phyloP scores from a whole-genome alignment of 257 asterid species.

The Solanum bulbocastanum region DNA sequence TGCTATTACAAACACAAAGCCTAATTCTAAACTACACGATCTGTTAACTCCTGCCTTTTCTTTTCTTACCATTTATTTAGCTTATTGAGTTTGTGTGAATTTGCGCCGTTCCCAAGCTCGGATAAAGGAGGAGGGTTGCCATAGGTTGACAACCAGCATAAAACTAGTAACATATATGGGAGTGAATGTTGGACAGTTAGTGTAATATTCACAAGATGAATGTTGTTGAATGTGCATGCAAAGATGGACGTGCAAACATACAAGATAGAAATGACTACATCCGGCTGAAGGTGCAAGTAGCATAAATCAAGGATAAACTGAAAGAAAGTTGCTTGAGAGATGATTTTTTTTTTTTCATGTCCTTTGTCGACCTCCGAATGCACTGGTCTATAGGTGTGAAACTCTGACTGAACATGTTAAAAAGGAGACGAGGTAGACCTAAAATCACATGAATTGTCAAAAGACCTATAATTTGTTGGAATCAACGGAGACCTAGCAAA shows the following conservation, averaged over 20 bases:
- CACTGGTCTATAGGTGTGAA: not conserved
- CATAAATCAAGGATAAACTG: not conserved
- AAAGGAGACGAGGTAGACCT: not conserved
- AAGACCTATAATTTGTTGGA: not conserved
- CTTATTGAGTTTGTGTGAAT: not conserved
- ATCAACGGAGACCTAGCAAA: not conserved
- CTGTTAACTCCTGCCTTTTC: not conserved
- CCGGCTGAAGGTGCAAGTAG: not conserved
- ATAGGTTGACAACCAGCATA: not conserved
- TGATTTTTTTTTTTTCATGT: not conserved
- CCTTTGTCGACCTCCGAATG: not conserved
- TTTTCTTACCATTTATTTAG: not conserved
- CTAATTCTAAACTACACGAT: not conserved
- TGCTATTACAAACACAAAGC: not conserved
- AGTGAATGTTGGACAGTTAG: not conserved
- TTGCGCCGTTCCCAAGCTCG: not conserved
- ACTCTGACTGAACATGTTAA: not conserved
- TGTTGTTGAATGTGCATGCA: not conserved
- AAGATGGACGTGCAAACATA: not conserved
- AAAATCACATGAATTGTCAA: not conserved
- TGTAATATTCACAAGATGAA: not conserved
- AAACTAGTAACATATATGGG: not conserved
- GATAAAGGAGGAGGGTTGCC: not conserved
- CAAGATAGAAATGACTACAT: not conserved
- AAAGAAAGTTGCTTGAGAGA: not conserved